Evolutionary conservation across 495 filamentous ascomycete species (phyloP), one percentile per base, ranked within the genome.

Genomic region (Tuber borchii): DNA sequence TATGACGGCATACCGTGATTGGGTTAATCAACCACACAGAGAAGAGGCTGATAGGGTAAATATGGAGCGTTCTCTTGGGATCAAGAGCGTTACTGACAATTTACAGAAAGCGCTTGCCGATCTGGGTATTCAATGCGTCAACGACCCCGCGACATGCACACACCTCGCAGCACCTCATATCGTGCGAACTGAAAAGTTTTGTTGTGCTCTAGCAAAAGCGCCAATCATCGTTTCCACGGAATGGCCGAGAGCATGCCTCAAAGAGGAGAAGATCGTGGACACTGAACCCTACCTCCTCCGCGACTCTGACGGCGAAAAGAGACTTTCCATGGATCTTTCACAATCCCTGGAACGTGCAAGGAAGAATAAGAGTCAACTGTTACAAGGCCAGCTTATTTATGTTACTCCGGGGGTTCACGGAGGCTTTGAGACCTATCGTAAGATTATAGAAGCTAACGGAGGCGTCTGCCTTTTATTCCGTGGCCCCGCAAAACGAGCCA

Each of bases 121-220:
- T 5, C 85, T 98, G 31, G 96, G 96, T 42, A 92, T 99, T 73
- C 86, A 90, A 80, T 88, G 97, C 1, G 90, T 92, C 39, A 87
- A 90, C 79, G 91, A 97, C 77, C 88, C 89, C 16, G 86, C 86
- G n/a, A 86, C 87, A 65, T 95, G 91, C 84, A 91, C 93, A 74
- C 91, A 97, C 83, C 88, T 99, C 20, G 93, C 93, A 20, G 95
- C 95, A 2, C 95, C 95, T 1, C 86, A 88, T 12, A 89, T 98
- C 76, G 88, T 97, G 22, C 90, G 95, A 48, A 99, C 95, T 0
- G 89, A 91, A 74, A 99, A 99, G 80, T 99, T 99, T 82, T 90
- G 97, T 65, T 89, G 89, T 70, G 93, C 93, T 45, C 84, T 99
- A 12, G 93, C 95, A 19, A 88, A 87, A 76, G 93, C 90, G 1